A percentile compares a stretch with the other conserved stretches of the same genome.
phyloP scores from a whole-genome alignment of 2,329 filamentous ascomycete genomes.

The Camptophora hylomeconis region DNA sequence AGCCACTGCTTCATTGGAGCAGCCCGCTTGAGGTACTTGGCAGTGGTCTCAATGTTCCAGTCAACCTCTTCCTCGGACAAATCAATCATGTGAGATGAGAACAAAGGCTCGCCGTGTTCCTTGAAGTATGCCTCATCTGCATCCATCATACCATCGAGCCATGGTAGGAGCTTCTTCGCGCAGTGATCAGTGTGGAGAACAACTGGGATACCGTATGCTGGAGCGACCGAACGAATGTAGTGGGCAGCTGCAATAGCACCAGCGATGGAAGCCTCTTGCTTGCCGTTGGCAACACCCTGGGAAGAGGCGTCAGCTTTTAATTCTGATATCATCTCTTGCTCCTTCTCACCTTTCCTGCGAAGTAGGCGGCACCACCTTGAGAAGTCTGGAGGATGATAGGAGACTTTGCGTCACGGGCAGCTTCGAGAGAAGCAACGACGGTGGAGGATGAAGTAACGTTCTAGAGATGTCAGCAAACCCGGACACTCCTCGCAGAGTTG shows the following conservation, averaged over 20 bases:
- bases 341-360: conserved; percentile 61
- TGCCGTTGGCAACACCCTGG: conserved; percentile 61
- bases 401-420: conserved; percentile 79
- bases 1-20: conserved; percentile 98
- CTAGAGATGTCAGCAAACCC: conserved; percentile 20
- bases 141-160: conserved; percentile 91
- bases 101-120: conserved; percentile 79
- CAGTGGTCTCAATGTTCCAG: conserved; percentile 84
- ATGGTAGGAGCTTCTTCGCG: conserved; percentile 97
- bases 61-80: conserved; percentile 82
- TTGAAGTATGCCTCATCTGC: conserved; percentile 95
- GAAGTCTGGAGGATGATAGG: conserved; percentile 89
- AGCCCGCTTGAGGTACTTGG: conserved; percentile 83
- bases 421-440: conserved; percentile 78
- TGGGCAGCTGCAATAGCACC: conserved; percentile 82
- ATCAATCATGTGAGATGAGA: conserved; percentile 98
- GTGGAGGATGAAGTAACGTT: conserved; percentile 92
- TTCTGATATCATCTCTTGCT: neutral
- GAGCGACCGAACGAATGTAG: conserved; percentile 81
- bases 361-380: conserved; percentile 87
- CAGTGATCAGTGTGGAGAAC: conserved; percentile 97
- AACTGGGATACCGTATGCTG: conserved; percentile 77
- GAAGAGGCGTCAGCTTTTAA: conserved; percentile 5
- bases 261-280: conserved; percentile 79
- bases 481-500: conserved; percentile 10